Conservation (phyloP, 2,329 filamentous ascomycete genomes). For the Ustulina deusta region DNA sequence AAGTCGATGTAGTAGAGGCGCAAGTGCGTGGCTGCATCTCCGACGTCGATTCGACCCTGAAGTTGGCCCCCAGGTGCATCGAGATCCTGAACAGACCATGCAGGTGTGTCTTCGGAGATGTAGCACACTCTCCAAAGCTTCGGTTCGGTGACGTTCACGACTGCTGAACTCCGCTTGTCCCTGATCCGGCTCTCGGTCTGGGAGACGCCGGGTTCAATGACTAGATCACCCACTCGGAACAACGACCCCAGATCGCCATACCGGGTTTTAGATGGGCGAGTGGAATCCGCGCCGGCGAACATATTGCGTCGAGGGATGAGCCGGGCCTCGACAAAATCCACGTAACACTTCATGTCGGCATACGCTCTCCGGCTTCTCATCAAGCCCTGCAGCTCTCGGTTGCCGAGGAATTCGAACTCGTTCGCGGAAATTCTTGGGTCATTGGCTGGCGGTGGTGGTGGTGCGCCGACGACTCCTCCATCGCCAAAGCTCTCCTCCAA, state of each 20-base stretch:
- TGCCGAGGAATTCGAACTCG: conserved; percentile 35
- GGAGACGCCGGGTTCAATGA: conserved; percentile 33
- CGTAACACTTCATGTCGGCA: conserved; percentile 39
- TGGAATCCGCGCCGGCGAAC: conserved; percentile 29
- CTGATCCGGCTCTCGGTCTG: conserved; percentile 30
- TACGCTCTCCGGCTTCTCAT: conserved; percentile 40
- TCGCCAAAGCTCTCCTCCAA: conserved; percentile 26
- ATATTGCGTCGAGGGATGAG: conserved; percentile 37
- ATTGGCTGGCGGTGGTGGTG: conserved; percentile 4
- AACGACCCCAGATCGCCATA: conserved; percentile 38
- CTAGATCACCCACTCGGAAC: conserved; percentile 36
- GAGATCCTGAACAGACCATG: conserved; percentile 35
- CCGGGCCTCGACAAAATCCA: conserved; percentile 37
- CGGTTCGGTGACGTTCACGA: conserved; percentile 30
- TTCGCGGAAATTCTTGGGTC: neutral
- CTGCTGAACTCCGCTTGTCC: conserved; percentile 34
- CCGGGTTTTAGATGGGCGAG: conserved; percentile 28
- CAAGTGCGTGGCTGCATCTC: conserved; percentile 36
- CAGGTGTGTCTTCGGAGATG: conserved; percentile 38
- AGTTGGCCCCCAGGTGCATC: conserved; percentile 34
- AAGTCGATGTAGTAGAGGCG: conserved; percentile 40
- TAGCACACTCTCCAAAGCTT: conserved; percentile 41
- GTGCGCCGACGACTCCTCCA: neutral
- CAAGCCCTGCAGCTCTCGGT: conserved; percentile 34
- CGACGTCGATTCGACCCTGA: conserved; percentile 20